phyloP scores from a whole-genome alignment of 257 asterid species.

The Solanum clarkiae region DNA sequence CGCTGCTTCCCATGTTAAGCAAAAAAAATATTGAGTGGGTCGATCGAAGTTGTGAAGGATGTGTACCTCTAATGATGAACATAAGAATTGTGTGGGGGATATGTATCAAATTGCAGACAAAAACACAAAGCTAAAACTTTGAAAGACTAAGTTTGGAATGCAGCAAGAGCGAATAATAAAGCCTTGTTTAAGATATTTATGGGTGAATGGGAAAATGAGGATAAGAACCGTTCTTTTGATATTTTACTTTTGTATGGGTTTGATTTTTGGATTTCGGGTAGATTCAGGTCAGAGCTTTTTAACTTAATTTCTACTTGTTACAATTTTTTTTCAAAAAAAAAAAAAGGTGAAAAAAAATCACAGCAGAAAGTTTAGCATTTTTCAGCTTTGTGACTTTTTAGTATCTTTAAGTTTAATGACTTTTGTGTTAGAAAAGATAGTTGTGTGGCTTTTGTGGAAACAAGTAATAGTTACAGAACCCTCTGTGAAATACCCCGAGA shows the following conservation, averaged over 20 bases:
- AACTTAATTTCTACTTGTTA: neutral
- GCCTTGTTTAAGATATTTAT: neutral
- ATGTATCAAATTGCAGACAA: neutral
- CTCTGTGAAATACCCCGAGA: neutral
- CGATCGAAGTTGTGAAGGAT: neutral
- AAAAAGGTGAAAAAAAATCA: neutral
- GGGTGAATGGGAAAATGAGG: neutral
- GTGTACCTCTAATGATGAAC: neutral
- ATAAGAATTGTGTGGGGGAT: neutral
- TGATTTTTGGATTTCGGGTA: neutral
- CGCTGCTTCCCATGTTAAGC: too few relatives aligned
- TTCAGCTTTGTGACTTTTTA: neutral
- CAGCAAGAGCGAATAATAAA: neutral
- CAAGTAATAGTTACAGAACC: neutral
- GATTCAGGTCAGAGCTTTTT: neutral
- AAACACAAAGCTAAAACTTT: neutral
- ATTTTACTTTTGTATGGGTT: neutral
- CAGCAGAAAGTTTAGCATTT: neutral
- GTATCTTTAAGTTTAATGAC: neutral
- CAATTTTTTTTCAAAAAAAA: too few relatives aligned
- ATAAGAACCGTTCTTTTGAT: neutral
- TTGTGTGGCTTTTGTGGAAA: neutral
- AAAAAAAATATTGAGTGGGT: neutral
- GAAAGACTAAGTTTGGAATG: neutral
- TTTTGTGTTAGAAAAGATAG: neutral